Percentiles rank a stretch among this genome's conserved stretches.
phyloP scores from a whole-genome alignment of 306 rosid genomes.

The Medicago ruthenica region DNA sequence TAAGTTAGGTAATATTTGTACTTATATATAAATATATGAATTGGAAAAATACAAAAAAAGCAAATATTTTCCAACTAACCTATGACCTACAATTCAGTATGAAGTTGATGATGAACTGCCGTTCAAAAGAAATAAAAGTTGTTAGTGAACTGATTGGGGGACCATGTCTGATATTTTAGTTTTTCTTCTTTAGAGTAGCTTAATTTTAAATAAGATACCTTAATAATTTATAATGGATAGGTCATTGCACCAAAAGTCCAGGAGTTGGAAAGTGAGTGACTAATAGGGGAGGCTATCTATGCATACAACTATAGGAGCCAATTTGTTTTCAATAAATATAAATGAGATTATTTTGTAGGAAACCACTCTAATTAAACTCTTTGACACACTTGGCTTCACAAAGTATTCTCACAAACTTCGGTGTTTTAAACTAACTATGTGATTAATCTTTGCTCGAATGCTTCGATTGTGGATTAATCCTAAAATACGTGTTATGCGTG shows the following conservation, averaged over 20 bases:
- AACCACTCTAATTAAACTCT: too few relatives aligned
- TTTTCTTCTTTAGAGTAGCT: slow-evolving; percentile 6
- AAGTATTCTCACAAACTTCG: too few relatives aligned
- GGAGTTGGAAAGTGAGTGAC: neutral
- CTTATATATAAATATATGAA: neutral
- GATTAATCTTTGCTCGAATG: neutral
- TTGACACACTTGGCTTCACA: too few relatives aligned
- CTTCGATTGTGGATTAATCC: too few relatives aligned
- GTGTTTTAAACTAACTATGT: neutral
- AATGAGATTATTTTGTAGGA: too few relatives aligned
- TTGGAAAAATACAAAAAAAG: neutral
- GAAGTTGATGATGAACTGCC: neutral
- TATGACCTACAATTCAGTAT: neutral
- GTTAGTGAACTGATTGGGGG: slow-evolving; percentile 4
- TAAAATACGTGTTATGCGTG: too few relatives aligned
- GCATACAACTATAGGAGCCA: neutral
- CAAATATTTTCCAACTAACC: neutral
- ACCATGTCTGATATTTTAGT: neutral
- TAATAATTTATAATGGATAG: neutral
- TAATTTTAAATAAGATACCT: neutral
- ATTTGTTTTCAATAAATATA: too few relatives aligned
- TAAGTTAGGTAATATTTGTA: neutral
- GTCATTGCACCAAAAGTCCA: neutral
- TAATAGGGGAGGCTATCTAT: neutral
- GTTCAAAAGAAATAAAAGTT: neutral